Evolutionary conservation across 2,329 filamentous ascomycete species (phyloP).

Genomic region (Colletotrichum sp.): DNA sequence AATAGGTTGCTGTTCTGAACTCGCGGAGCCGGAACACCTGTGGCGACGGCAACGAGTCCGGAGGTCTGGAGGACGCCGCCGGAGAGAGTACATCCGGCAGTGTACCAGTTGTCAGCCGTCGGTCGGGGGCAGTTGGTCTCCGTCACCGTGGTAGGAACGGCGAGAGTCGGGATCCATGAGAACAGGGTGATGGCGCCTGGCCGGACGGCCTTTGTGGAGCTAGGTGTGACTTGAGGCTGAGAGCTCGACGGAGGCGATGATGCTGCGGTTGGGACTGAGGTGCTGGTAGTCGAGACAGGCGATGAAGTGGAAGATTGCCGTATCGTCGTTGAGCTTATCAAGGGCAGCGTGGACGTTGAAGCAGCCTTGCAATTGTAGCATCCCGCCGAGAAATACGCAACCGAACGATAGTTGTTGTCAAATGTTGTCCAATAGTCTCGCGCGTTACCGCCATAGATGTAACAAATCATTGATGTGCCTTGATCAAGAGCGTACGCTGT

Average conservation of each 20-base stretch:
- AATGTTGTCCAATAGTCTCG: not conserved
- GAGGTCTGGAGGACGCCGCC: not conserved
- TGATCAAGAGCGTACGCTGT: not conserved
- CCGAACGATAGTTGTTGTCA: not conserved
- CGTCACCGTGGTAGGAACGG: not conserved
- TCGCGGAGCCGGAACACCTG: not conserved
- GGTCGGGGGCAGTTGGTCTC: not conserved
- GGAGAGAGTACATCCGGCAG: constrained; percentile 3
- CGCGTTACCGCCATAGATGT: not conserved
- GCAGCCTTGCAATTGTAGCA: not conserved
- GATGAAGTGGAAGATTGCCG: not conserved
- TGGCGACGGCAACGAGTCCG: not conserved
- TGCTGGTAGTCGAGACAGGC: not conserved
- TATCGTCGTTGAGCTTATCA: not conserved
- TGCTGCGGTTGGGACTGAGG: accelerated
- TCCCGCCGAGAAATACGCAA: not conserved
- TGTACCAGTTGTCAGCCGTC: not conserved
- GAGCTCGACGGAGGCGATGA: not conserved
- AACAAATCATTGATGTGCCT: not conserved
- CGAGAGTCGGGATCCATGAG: not conserved
- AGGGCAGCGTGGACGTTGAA: not conserved
- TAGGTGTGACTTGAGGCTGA: not conserved
- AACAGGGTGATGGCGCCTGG: not conserved
- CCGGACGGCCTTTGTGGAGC: not conserved
- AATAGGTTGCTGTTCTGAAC: not conserved